Conservation (phyloP, 495 filamentous ascomycete genomes). For the Neurospora sp. region DNA sequence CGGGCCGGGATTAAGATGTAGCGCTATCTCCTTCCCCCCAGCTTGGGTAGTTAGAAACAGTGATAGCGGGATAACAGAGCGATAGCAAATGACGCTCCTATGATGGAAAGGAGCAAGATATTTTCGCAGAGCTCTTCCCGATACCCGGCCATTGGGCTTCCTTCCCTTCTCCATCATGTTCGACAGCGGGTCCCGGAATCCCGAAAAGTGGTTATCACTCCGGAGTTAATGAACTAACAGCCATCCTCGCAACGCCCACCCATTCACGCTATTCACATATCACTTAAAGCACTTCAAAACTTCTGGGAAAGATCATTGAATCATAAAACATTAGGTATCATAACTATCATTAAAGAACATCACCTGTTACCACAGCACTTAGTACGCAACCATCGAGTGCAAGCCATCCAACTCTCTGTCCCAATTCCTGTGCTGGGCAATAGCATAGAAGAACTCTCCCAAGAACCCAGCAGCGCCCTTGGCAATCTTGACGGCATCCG, state of each 20-base stretch:
- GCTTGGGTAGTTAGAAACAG: too few relatives aligned
- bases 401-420: conserved; percentile 63
- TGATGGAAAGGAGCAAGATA: too few relatives aligned
- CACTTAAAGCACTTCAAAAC: not conserved
- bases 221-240: not conserved
- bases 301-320: not conserved
- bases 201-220: not conserved
- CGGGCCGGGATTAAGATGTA: not conserved
- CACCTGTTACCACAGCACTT: not conserved
- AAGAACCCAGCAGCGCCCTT: conserved; percentile 55
- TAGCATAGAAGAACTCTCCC: conserved; percentile 51
- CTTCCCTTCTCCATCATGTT: not conserved
- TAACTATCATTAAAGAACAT: not conserved
- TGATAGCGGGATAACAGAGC: too few relatives aligned
- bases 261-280: not conserved
- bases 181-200: not conserved
- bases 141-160: too few relatives aligned
- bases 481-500: conserved; percentile 44
- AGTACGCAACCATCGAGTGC: conserved; percentile 35
- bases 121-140: too few relatives aligned
- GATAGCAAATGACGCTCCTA: too few relatives aligned
- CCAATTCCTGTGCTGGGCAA: conserved; percentile 62
- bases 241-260: not conserved
- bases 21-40: not conserved
- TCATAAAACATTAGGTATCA: not conserved